A percentile compares a stretch with the other conserved stretches of the same genome.
Conservation (phyloP, 768 basidiomycete species). For the Boletus sensibilis region DNA sequence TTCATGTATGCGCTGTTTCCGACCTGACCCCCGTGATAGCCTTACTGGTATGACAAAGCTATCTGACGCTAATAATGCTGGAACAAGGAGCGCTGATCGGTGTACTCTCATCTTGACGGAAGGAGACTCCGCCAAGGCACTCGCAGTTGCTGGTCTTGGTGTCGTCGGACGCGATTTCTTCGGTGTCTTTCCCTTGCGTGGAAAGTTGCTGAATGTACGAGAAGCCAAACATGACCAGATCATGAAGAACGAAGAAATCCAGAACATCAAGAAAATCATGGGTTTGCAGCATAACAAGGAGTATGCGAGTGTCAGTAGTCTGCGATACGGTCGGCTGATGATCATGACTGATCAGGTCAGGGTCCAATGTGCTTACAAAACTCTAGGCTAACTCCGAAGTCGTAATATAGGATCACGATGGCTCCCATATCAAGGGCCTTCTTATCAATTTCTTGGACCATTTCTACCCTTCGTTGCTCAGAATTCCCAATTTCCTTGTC, state of each 20-base stretch:
- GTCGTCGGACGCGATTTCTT: conserved; percentile 97
- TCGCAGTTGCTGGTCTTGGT: conserved; percentile 91
- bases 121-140: conserved; percentile 97
- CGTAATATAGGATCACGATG: conserved; percentile 88
- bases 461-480: conserved; percentile 93
- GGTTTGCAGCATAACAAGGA: conserved; percentile 93
- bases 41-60: conserved; percentile 90
- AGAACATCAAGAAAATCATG: conserved; percentile 97
- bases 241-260: conserved; percentile 97
- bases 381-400: background rate
- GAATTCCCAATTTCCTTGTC: conserved; percentile 87
- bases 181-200: conserved; percentile 96
- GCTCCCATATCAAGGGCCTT: conserved; percentile 99
- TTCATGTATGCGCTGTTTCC: background rate
- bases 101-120: conserved; percentile 98
- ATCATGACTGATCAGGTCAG: conserved; percentile 98
- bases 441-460: conserved; percentile 97
- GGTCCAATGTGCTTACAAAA: background rate
- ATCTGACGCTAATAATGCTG: conserved; percentile 96
- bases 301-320: conserved; percentile 60
- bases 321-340: conserved; percentile 96
- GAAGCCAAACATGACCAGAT: conserved; percentile 96
- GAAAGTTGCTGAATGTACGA: conserved; percentile 95
- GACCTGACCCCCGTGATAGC: conserved; percentile 39
- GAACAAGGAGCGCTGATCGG: conserved; percentile 70